Percentiles rank a stretch among this genome's conserved stretches.
Conservation (phyloP, 1,284 basidiomycete genomes). For the Bondarzewia mesenterica region DNA sequence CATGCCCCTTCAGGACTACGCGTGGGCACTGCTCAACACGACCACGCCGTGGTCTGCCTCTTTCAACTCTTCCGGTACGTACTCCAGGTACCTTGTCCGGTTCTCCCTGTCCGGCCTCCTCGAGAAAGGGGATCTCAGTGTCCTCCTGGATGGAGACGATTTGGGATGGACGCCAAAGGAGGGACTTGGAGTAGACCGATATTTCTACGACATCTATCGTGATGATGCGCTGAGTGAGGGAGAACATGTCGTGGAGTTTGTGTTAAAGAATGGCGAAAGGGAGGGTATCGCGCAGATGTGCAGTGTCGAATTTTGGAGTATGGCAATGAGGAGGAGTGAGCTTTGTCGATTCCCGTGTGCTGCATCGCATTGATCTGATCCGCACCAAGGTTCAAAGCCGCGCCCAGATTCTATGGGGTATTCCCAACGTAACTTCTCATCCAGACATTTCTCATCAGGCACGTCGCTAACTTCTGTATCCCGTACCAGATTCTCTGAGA, state of each 20-base stretch:
- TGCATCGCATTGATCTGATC: constrained; percentile 3
- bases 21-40: constrained; percentile 66
- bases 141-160: constrained; percentile 55
- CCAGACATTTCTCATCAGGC: neutral
- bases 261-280: constrained; percentile 39
- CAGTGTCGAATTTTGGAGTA: constrained; percentile 74
- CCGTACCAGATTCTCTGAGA: constrained; percentile 51
- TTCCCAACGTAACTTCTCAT: constrained; percentile 57
- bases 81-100: constrained; percentile 55
- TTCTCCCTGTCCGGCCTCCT: constrained; percentile 78
- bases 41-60: constrained; percentile 45
- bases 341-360: neutral
- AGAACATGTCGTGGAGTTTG: constrained; percentile 49
- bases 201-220: constrained; percentile 59
- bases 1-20: constrained; percentile 72
- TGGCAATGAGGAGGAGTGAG: constrained; percentile 56
- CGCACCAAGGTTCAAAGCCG: constrained; percentile 49
- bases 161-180: constrained; percentile 49
- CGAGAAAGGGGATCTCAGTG: constrained; percentile 39
- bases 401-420: constrained; percentile 56
- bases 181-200: constrained; percentile 57
- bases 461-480: constrained; percentile 5
- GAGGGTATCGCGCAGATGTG: constrained; percentile 64
- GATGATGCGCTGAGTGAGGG: constrained; percentile 35
- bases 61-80: constrained; percentile 62